phyloP scores from a whole-genome alignment of 306 rosid species.

The Cucumis cinereus region DNA sequence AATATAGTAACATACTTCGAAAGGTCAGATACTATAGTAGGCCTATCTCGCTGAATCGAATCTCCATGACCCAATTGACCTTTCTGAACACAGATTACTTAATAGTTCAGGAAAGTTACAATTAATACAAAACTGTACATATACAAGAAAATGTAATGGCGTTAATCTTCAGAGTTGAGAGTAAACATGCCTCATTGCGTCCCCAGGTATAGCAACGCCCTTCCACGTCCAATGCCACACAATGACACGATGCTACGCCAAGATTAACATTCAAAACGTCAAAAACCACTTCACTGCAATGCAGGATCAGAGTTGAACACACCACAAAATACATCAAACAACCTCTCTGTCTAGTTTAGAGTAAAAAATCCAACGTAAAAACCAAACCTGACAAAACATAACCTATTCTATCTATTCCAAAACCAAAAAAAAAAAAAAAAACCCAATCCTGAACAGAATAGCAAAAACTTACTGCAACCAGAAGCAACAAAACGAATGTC shows the following conservation, averaged over 20 bases:
- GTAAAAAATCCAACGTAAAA: not conserved
- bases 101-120: not conserved
- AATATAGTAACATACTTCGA: slow-evolving; percentile 48
- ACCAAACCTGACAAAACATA: not conserved
- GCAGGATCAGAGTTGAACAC: slow-evolving; percentile 4
- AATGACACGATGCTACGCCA: slow-evolving; percentile 78
- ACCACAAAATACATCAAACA: not conserved
- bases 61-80: slow-evolving; percentile 99
- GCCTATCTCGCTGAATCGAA: slow-evolving; percentile 85
- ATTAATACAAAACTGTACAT: not conserved
- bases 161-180: slow-evolving; percentile 6
- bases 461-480: slow-evolving; percentile 54
- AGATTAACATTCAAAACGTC: slow-evolving; percentile 5
- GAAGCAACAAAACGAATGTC: slow-evolving; percentile 72
- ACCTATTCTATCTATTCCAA: not conserved
- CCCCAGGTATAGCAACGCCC: slow-evolving; percentile 99
- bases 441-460: not conserved
- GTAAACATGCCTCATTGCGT: slow-evolving; percentile 66
- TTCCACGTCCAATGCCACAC: slow-evolving; percentile 87
- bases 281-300: slow-evolving; percentile 5
- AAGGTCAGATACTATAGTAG: slow-evolving; percentile 88
- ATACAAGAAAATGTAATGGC: not conserved
- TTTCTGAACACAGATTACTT: slow-evolving; percentile 41
- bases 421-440: not conserved
- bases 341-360: not conserved